Base-by-base conservation (phyloP, 129 eudicot species). In the Apium graveolens region DNA sequence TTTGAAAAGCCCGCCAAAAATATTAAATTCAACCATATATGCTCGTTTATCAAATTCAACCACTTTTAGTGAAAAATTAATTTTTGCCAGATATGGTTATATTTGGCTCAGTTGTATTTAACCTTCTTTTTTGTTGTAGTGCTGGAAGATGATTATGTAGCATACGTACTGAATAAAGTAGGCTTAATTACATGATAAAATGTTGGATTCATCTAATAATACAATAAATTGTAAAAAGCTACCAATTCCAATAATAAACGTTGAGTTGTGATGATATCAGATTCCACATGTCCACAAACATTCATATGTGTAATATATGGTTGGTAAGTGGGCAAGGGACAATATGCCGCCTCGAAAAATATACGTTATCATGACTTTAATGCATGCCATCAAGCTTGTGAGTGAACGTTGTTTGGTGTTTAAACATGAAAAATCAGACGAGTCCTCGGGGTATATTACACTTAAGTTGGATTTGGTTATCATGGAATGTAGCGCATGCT, bases 271-370 rank as follows among this genome's bases (percentile, higher is more conserved):
- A 53, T 53, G 65, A 24, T 55, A 53, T 24, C 65, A 55, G 65
- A 31, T 55, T 55, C 29, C 12, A 55, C 65, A 11, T 53, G 27
- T 53, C 62, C 74, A 69, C 73, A 68, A 43, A 69, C 74, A 70
- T 18, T 9, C 26, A 32, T 37, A 11, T 37, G 10, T 0, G 35
- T 6, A n/a, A 35, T 68, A 34, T 34, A 68, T 35, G 44, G 5
- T 32, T 35, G 9, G 16, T 35, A 13, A 68, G 41, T 68, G 9
- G 20, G 31, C 65, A 55, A n/a, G 66, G 66, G 66, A 57, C 32
- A 57, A n/a, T 57, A 57, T 57, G 11, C 34, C 17, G 32, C 16
- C 26, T 3, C 16, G 6, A n/a, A 60, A 60, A 26, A 10, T 11
- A 11, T n/a, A 9, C 31, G 65, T 57, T n/a, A 57, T 57, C 12